Base-by-base conservation (phyloP, 495 filamentous ascomycete genomes). In the Physcia stellaris region DNA sequence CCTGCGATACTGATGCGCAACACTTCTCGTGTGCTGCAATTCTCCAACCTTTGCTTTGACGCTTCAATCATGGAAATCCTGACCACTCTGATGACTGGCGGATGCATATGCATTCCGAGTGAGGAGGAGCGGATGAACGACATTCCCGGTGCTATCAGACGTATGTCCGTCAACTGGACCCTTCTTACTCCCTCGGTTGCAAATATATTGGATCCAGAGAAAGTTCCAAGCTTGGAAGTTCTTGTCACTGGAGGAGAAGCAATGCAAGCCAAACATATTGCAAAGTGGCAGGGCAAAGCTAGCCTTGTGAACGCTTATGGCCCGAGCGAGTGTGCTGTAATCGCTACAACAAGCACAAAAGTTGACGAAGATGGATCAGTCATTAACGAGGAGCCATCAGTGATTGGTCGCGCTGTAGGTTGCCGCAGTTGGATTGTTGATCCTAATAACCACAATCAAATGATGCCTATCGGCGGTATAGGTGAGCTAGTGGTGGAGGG, bases 401-500 rank as follows among this genome's bases (percentile, higher is more conserved):
- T 50, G 41, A 56, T 70, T 26, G 64, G 66, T 2, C 46, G 43
- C 16, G 58, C 53, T 6, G 56, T 64, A 3, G 60, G 54, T 9
- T 51, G 56, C 19, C 30, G 32, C 7, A 21, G 31, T 20, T 76
- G 72, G 71, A 59, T 75, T 24, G 64, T 68, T 5, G 57, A 73
- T 34, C 58, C 68, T 1, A 37, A 50, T 2, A 54, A 74, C 46
- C 60, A 67, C 39, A 52, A 71, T 32, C 46, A 52, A 2, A 59
- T 78, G 20, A 45, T 61, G 20, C 66, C 66, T 32, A 60, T 75
- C 28, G 72, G 73, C 2, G 41, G 50, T 4, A 54, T 70, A 7
- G 73, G 73, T 10, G 73, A 78, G 49, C 55, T 77, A 26, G 42
- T 70, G 13, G 57, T 78, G 20, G 69, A 73, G 55, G 72, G 72